Base-by-base conservation (phyloP, 2,329 filamentous ascomycete species). In the Claviceps digitariae region DNA sequence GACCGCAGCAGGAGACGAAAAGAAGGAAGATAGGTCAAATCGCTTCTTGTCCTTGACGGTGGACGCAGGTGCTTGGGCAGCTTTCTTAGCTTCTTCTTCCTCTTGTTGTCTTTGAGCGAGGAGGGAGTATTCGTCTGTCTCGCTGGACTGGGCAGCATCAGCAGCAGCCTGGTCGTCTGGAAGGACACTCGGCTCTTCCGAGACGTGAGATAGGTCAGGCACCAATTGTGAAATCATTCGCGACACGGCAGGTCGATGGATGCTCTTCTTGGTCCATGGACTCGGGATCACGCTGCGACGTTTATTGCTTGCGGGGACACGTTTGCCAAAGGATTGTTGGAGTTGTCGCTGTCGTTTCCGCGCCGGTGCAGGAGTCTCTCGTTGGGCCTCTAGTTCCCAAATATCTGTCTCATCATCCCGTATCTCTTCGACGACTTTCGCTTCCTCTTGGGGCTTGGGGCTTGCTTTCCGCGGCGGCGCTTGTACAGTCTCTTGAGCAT, bases 301-400 rank as follows among this genome's bases (percentile, higher is more conserved):
- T 4, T 58, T 56, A 4, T 55, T 40, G 23, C 58, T 56, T 7
- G 59, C 52, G n/a, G 57, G 57, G 3, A 61, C 55, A 10, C 59
- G 57, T 29, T 54, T 63, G 48, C 61, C 63, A 41, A 68, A 67
- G 1, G 64, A 60, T 44, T 63, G 63, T 25, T 66, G 61, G 12
- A 23, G 21, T 8, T 45, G 43, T 10, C 25, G 43, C 43, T 63
- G 63, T 25, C 66, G 61, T 25, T 21, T 27, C n/a, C 59, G 59
- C 36, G 58, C 51, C 23, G 64, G 59, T 5, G 57, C 63, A 10
- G 74, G 72, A 1, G 70, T 69, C 7, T 69, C 66, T 13, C 78
- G 72, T 52, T 73, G 69, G 12, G 78, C 78, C 60, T 82, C 79
- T 25, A 80, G 60, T 34, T 76, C 78, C 78, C 78, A 82, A 12